Base-by-base conservation (phyloP, 129 eudicot species). In the Solidago caesia region DNA sequence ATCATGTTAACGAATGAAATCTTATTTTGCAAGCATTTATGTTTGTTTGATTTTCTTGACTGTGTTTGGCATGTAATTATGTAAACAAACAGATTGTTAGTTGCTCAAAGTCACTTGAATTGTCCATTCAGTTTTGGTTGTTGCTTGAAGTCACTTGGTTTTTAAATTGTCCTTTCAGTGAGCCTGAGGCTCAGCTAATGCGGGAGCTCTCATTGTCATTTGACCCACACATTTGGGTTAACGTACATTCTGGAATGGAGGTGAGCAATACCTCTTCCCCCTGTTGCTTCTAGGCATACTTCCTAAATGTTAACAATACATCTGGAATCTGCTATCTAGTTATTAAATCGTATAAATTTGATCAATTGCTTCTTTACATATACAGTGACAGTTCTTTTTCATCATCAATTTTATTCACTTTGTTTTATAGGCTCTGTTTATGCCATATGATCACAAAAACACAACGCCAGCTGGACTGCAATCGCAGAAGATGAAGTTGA, bases 191-290 rank as follows among this genome's bases (percentile, higher is more conserved):
- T 70, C 96, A 90, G 72, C 75, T 93, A 42, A 90, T 93, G 98
- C 85, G 96, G 72, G 90, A 88, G 74, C 86, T 93, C 53, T 84
- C 90, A 27, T 45, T 66, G 45, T 83, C 97, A 70, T 93, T 93
- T 84, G 97, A 88, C 79, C 98, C 97, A 16, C 98, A 93, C 77
- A 70, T 93, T 44, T 93, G 98, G 98, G 89, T 93, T 70, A 93
- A 88, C 47, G 96, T 93, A 77, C 98, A 93, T 79, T 90, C 98
- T 59, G 98, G 98, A 76, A 93, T 93, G 98, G 97, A 93, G 91
- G 98, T 90, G 72, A 82, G 77, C 47, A 73, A 64, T 44, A 12
- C 68, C 42, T 63, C n/a, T 14, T 51, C 57, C 51, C 21, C 21
- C 44, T 41, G 49, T 11, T 41, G 14, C 44, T 44, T 77, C 3